Base-by-base conservation (phyloP, 2,329 filamentous ascomycete species). In the Fusarium temperatum region DNA sequence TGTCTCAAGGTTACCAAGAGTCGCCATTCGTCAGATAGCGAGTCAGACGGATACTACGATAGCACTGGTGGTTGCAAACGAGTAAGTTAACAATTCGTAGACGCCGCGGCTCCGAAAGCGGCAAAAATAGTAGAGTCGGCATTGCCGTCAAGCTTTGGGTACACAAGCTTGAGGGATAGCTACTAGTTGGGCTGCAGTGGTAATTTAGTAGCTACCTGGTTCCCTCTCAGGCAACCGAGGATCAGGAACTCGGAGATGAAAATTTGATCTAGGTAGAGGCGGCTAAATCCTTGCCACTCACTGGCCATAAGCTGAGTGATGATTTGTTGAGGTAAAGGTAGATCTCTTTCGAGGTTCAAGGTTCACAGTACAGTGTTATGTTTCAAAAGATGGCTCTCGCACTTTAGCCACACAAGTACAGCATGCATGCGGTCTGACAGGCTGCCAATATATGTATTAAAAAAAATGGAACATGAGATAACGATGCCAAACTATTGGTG, bases 271-370 rank as follows among this genome's bases (percentile, higher is more conserved):
- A 70, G 59, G 73, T 57, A 66, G 59, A 73, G 64, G 63, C 63
- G 71, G 71, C 58, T 71, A 66, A 63, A 59, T 54, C 72, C 42
- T 74, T 70, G 72, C 71, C 72, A 74, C 70, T 50, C 72, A 74
- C 70, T 54, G 44, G 15, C 45, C 50, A 61, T 48, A 63, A 39
- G 36, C 65, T 64, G 44, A 42, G 14, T 55, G 68, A 32, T 55
- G 50, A 70, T 66, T 58, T 54, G 62, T 44, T 50, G 71, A 57
- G 71, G 56, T 42, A 35, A 51, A 18, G 39, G 44, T 67, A 66
- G 65, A 58, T 70, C 51, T 56, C 47, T 67, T 53, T 58, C 42
- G 42, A 67, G 36, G 54, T 66, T 47, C 30, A 42, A 63, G 57
- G 63, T 56, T 73, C 47, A 63, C 53, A 48, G 63, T 66, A 66